These are phyloP conservation scores for Hymenoscyphus fructigenus DNA, from an alignment of 2,329 filamentous ascomycete genomes.

Conservation along the genomic window DNA sequence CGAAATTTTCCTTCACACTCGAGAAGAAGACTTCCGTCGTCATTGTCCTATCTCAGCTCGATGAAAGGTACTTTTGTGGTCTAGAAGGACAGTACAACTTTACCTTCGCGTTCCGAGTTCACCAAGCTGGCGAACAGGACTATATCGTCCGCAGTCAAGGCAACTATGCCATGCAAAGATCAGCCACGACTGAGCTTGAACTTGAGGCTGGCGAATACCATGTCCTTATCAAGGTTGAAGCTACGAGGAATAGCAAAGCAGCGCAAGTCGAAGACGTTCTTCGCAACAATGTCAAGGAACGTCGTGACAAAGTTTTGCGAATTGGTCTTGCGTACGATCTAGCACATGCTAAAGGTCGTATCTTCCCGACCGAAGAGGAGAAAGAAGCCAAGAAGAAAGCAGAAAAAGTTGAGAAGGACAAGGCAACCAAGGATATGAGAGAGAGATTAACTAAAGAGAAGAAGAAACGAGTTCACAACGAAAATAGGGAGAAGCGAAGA, in stretches of 20 bases:
- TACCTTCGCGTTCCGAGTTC: conserved; percentile 48
- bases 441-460: conserved; percentile 27
- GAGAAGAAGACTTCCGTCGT: conserved; percentile 55
- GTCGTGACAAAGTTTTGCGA: conserved; percentile 53
- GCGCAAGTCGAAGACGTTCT: conserved; percentile 50
- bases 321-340: conserved; percentile 61
- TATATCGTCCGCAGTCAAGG: conserved; percentile 59
- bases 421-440: conserved; percentile 41
- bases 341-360: conserved; percentile 57
- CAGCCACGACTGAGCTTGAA: conserved; percentile 57
- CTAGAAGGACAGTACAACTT: conserved; percentile 57
- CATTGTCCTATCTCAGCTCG: conserved; percentile 61
- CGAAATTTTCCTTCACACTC: conserved; percentile 58
- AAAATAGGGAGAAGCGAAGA: conserved; percentile 20
- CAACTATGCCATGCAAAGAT: conserved; percentile 53
- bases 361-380: conserved; percentile 42
- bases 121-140: conserved; percentile 52
- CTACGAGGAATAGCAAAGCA: conserved; percentile 42
- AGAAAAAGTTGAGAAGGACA: conserved; percentile 42
- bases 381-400: conserved; percentile 47
- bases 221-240: conserved; percentile 55
- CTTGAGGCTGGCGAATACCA: conserved; percentile 58
- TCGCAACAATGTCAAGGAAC: conserved; percentile 37
- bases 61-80: conserved; percentile 60
- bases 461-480: conserved; percentile 28